phyloP scores from a whole-genome alignment of 2,329 filamentous ascomycete species.

The Penicillium sp. region DNA sequence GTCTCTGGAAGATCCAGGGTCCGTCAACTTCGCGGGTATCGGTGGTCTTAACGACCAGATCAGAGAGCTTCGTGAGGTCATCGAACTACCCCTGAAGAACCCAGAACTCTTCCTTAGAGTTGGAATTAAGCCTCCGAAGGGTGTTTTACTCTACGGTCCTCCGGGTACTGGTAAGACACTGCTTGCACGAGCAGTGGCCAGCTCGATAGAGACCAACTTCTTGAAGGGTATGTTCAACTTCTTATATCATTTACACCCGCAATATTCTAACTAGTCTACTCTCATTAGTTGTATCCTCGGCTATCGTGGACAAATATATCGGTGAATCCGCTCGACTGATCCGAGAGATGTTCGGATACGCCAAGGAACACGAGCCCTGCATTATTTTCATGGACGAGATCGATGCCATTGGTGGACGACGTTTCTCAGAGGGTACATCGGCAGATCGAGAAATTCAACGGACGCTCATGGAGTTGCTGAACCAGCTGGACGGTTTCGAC shows the following conservation, averaged over 20 bases:
- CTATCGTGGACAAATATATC: conserved; percentile 99
- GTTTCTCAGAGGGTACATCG: conserved; percentile 96
- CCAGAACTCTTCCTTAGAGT: conserved; percentile 95
- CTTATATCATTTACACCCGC: not conserved
- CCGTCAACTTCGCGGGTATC: conserved; percentile 96
- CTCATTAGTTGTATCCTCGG: conserved; percentile 83
- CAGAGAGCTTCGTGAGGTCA: conserved; percentile 93
- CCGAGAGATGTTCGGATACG: conserved; percentile 99
- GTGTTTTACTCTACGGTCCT: conserved; percentile 91
- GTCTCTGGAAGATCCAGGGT: conserved; percentile 96
- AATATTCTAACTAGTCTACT: conserved; percentile 7
- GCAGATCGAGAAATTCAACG: conserved; percentile 98
- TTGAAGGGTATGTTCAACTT: conserved; percentile 70
- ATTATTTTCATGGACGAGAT: conserved; percentile 99
- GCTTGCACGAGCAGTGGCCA: conserved; percentile 89
- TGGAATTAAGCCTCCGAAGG: conserved; percentile 98
- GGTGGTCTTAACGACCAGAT: conserved; percentile 98
- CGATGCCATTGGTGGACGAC: conserved; percentile 92
- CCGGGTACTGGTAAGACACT: conserved; percentile 97
- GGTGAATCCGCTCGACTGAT: conserved; percentile 96
- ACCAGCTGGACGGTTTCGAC: conserved; percentile 98
- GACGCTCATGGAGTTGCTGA: conserved; percentile 96
- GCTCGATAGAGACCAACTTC: conserved; percentile 96
- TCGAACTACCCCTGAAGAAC: conserved; percentile 97
- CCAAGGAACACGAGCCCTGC: conserved; percentile 98